Evolutionary conservation across 2,329 filamentous ascomycete species (phyloP), one percentile per base, ranked within the genome.

Genomic region (Colletotrichum sp.): DNA sequence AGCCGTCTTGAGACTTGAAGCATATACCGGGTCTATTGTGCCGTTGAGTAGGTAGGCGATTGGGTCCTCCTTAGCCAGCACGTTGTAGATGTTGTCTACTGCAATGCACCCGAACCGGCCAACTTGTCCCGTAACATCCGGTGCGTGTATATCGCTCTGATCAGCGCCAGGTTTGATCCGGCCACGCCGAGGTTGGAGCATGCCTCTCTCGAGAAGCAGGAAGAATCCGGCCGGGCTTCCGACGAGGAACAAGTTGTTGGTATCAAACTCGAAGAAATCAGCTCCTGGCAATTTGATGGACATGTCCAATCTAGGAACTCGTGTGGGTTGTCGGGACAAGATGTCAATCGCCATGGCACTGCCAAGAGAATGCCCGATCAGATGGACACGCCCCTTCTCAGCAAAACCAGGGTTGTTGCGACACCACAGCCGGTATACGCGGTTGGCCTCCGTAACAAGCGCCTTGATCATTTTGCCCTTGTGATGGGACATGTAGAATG

Each of bases 401-500:
- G 93, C 88, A 81, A 99, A 99, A 0, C 93, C 95, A 0, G 95
- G 94, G 78, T 99, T 99, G 82, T 99, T 98, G 63, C 91, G 90
- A 82, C 96, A 98, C 97, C 97, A 99, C 2, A 99, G 89, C 21
- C 95, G 92, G 83, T 98, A 99, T n/a, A 99, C 95, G 7, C 96
- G 92, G 81, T 99, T 99, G 9, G 97, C 96, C 86, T 99, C 97
- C 75, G 90, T 91, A 55, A 98, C 93, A 64, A 98, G 93, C 2
- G 97, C 96, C 59, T 93, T 90, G 67, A 98, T 94, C 96, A 99
- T 99, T 84, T 96, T 98, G 6, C 94, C 92, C 81, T 99, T 98
- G 85, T 99, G 96, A 75, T 98, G 95, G 1, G 96, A 99, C 86
- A 99, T 93, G 86, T 99, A 99, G 83, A 98, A 99, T 0, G 97